Percentiles rank a stretch among this genome's conserved stretches.
These are phyloP conservation scores for Dysphania ambrosioides DNA, from an alignment of 148 eudicot genomes.

Conservation along the genomic window DNA sequence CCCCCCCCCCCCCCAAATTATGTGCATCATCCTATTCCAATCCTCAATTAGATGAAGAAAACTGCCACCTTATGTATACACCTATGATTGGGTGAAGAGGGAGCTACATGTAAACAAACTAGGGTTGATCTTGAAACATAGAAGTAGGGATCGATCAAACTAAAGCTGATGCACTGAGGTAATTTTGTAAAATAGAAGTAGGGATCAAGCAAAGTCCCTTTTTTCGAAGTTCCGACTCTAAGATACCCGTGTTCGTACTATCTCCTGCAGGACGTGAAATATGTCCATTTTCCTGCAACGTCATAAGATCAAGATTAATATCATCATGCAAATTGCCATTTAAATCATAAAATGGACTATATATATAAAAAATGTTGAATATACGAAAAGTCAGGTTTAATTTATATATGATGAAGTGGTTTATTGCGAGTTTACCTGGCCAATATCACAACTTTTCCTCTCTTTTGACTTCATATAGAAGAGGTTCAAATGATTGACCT, in stretches of 20 bases:
- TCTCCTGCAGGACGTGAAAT: constrained; percentile 11
- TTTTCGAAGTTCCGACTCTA: constrained; percentile 42
- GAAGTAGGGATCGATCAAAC: constrained; percentile 56
- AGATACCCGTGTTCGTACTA: constrained; percentile 4
- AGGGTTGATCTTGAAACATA: not conserved
- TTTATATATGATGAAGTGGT: no score
- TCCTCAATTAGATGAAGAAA: not conserved
- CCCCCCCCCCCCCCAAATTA: no score
- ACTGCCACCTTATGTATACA: not conserved
- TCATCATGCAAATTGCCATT: not conserved
- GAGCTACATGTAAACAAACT: not conserved
- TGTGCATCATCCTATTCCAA: not conserved
- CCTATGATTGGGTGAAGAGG: not conserved
- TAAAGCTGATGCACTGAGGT: constrained; percentile 24
- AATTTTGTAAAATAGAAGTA: constrained; percentile 34
- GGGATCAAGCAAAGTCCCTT: constrained; percentile 62
- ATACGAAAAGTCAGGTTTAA: not conserved
- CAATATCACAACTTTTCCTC: not conserved
- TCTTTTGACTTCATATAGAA: constrained; percentile 23
- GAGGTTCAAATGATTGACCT: constrained; percentile 14
- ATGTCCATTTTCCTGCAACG: constrained; percentile 23
- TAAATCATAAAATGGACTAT: not conserved
- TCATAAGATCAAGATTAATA: not conserved
- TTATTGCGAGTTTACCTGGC: constrained; percentile 8
- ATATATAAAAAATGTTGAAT: no score